Base-by-base conservation (phyloP, 2,329 filamentous ascomycete genomes). In the Huntiella abstrusa region DNA sequence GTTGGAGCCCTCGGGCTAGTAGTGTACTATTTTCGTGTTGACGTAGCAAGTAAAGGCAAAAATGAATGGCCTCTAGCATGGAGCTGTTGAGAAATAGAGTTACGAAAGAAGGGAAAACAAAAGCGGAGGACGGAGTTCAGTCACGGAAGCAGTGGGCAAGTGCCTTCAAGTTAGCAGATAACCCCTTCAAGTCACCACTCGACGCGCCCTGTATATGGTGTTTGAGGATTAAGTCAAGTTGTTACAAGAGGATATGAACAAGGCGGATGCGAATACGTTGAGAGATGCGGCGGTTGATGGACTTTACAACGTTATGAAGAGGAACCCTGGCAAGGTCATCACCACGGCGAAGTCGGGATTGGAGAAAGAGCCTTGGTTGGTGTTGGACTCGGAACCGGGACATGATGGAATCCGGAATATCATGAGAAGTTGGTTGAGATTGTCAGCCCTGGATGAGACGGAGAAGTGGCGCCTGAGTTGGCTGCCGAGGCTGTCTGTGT, bases 131-230 rank as follows among this genome's bases (percentile, higher is more conserved):
- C n/a, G n/a, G n/a, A n/a, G n/a, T n/a, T n/a, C n/a, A n/a, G n/a
- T n/a, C n/a, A n/a, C n/a, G n/a, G n/a, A n/a, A n/a, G n/a, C n/a
- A n/a, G n/a, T n/a, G n/a, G n/a, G n/a, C n/a, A n/a, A n/a, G n/a
- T n/a, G n/a, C n/a, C n/a, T n/a, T n/a, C n/a, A n/a, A n/a, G n/a
- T 98, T 98, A 2, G 88, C 86, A 58, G 87, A 95, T 13, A 98
- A 73, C 0, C 84, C 85, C 61, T 84, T 85, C 5, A 98, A 69
- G 54, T 98, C 92, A 12, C 91, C 91, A 57, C 98, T 96, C 16
- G 84, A 77, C 0, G 83, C 84, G 16, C 47, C 41, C 19, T 50
- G 1, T 77, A 92, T 55, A 79, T 96, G 64, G 76, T 88, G 45
- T 92, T 93, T 54, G 66, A 69, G 1, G 77, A 77, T 48, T 96